Evolutionary conservation across 2,329 filamentous ascomycete genomes (phyloP), one percentile per base, ranked within the genome.

Genomic region (Sclerotinia minor): DNA sequence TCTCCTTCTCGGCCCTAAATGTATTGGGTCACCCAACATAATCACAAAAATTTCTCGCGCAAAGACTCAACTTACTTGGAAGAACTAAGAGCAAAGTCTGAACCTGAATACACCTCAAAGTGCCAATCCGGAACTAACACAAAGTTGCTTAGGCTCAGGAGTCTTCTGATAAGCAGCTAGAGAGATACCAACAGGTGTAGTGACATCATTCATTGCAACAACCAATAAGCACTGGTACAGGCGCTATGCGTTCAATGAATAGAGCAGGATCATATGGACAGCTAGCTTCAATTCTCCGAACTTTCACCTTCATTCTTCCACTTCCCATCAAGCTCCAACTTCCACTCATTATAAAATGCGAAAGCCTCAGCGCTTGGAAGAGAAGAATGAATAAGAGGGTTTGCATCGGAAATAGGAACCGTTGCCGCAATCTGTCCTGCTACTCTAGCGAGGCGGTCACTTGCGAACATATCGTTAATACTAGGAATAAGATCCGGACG

Each of bases 21-120:
- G 2, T 45, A 8, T 45, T 8, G 9, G n/a, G 35, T 9, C 17
- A 49, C 9, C 19, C 5, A n/a, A 21, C 2, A 44, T 68, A 68
- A 50, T 52, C 35, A 67, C 57, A 67, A n/a, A 70, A 55, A 13
- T 57, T 70, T 47, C 57, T 66, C 61, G 60, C 69, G 53, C 64
- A 71, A 67, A 29, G 79, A 67, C 74, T 77, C 79, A 75, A 80
- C 77, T 66, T 79, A 77, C 49, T 79, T 77, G 6, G 75, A 76
- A 54, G 77, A 75, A 24, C 77, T 68, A 69, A 73, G 76, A 72
- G 78, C 75, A 77, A 79, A 53, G 54, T 69, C 61, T 70, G 67
- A 19, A 19, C 3, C 38, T 38, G 11, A 38, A 38, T 38, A 38
- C 9, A 38, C 38, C 38, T 38, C 38, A 38, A 38, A 38, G 38